Base-by-base conservation (phyloP, 2,329 filamentous ascomycete species). In the Aspergillus sp. region DNA sequence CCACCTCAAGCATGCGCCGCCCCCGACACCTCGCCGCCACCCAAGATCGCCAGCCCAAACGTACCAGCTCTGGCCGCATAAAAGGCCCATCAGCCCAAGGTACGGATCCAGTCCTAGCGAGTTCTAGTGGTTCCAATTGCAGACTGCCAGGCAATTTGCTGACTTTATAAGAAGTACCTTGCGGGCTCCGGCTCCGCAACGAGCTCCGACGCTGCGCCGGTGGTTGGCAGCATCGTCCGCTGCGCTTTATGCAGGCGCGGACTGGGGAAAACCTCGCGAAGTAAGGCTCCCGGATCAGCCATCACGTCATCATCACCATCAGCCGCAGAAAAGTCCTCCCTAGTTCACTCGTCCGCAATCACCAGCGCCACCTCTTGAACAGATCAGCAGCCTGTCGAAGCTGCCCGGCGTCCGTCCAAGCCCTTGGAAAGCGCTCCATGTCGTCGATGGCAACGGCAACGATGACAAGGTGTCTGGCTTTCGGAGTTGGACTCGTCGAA, bases 41-140 rank as follows among this genome's bases (percentile, higher is more conserved):
- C 62, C 4, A 62, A 3, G 59, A 64, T 64, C 25, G 62, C 55
- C 38, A 64, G 28, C 4, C 59, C 51, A 19, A 64, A 57, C 17
- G 48, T 54, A n/a, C 52, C 15, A 59, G 62, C 28, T 64, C 62
- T 2, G 59, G 56, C 4, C 59, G 51, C 2, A 23, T n/a, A 17
- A 50, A 52, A 25, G 34, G 15, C 8, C 46, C 58, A 19, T 61
- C 51, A n/a, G 22, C 13, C 59, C 46, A 5, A 54, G 59, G 8
- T 56, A 19, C 19, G 2, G 19, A 65, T 13, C 63, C 63, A 62
- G 13, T 60, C 54, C 63, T 60, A 62, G 3, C 60, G 57, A 1
- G 49, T 28, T 34, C 60, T 50, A 15, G 7, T 49, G 3, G 57
- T 65, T 1, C 22, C 25, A 3, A 65, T 19, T 3, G 60, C 47